These are phyloP conservation scores for Ascochyta lentis DNA, from an alignment of 2,329 filamentous ascomycete genomes.

Conservation along the genomic window DNA sequence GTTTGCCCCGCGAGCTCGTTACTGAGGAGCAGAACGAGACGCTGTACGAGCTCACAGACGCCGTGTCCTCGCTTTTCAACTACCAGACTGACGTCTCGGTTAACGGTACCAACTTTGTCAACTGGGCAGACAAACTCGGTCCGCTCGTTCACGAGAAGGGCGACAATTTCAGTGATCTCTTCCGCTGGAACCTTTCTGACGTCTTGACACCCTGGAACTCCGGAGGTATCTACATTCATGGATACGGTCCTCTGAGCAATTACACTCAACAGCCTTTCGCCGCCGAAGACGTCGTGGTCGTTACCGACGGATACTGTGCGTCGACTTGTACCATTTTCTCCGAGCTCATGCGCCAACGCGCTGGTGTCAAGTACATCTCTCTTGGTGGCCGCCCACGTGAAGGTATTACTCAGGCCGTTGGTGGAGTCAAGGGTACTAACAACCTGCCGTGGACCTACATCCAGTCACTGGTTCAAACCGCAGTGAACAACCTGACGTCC, in stretches of 20 bases:
- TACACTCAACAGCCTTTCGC: conserved; percentile 61
- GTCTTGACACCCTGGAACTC: conserved; percentile 46
- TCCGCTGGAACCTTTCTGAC: conserved; percentile 59
- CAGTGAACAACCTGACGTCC: conserved; percentile 30
- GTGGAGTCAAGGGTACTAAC: conserved; percentile 68
- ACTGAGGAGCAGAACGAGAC: conserved; percentile 47
- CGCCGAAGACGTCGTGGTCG: conserved; percentile 64
- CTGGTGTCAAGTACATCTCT: conserved; percentile 63
- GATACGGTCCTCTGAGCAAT: conserved; percentile 46
- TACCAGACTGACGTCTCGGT: conserved; percentile 56
- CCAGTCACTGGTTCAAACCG: conserved; percentile 32
- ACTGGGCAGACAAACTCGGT: conserved; percentile 57
- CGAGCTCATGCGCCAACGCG: conserved; percentile 60
- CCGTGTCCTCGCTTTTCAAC: conserved; percentile 54
- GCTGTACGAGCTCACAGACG: conserved; percentile 31
- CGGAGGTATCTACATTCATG: conserved; percentile 44
- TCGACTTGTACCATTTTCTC: conserved; percentile 67
- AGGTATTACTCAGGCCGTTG: conserved; percentile 61
- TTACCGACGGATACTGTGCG: conserved; percentile 61
- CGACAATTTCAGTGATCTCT: conserved; percentile 64
- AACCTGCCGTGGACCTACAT: conserved; percentile 42
- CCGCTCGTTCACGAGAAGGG: conserved; percentile 49
- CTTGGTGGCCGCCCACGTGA: conserved; percentile 65
- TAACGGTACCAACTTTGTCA: conserved; percentile 58
- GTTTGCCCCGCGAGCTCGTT: conserved; percentile 40